Conservation (phyloP, 2,329 filamentous ascomycete genomes). For the Trichoderma gracile region DNA sequence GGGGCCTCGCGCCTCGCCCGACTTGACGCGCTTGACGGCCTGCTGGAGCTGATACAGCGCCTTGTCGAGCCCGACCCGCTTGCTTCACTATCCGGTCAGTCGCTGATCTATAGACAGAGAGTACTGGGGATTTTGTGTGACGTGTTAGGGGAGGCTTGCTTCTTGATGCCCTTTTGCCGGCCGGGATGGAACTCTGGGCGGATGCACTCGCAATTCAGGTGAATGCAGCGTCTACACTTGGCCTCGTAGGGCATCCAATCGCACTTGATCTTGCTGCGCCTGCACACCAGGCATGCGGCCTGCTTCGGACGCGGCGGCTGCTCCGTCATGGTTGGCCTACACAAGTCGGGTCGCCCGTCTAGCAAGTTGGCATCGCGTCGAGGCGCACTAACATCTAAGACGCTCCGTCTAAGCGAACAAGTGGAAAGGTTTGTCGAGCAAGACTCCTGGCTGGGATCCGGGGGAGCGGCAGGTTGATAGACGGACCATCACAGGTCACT, state of each 20-base stretch:
- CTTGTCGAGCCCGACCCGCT: slow-evolving; percentile 72
- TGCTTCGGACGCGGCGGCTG: slow-evolving; percentile 38
- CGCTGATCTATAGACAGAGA: background rate
- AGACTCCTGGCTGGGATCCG: slow-evolving; percentile 5
- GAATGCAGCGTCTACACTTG: slow-evolving; percentile 62
- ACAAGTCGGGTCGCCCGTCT: slow-evolving; percentile 1
- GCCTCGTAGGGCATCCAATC: slow-evolving; percentile 54
- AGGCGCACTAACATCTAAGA: slow-evolving; percentile 11
- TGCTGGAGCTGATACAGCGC: slow-evolving; percentile 73
- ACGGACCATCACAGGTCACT: slow-evolving; percentile 10
- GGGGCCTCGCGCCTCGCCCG: slow-evolving; percentile 43
- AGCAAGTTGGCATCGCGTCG: slow-evolving; percentile 13
- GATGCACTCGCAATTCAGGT: slow-evolving; percentile 61
- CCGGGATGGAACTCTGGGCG: slow-evolving; percentile 73
- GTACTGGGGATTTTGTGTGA: background rate
- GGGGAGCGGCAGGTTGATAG: slow-evolving; percentile 22
- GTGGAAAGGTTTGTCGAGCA: background rate
- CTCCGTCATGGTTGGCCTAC: slow-evolving; percentile 31
- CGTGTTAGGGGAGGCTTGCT: slow-evolving; percentile 50
- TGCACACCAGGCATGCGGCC: slow-evolving; percentile 64
- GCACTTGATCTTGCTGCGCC: slow-evolving; percentile 68
- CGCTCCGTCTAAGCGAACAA: slow-evolving; percentile 1
- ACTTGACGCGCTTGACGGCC: slow-evolving; percentile 59
- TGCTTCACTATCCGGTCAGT: slow-evolving; percentile 49
- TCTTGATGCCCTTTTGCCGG: slow-evolving; percentile 74